A percentile compares a stretch with the other conserved stretches of the same genome.
Evolutionary conservation across 2,329 filamentous ascomycete species (phyloP).

Genomic region (Monosporascus cannonballus): DNA sequence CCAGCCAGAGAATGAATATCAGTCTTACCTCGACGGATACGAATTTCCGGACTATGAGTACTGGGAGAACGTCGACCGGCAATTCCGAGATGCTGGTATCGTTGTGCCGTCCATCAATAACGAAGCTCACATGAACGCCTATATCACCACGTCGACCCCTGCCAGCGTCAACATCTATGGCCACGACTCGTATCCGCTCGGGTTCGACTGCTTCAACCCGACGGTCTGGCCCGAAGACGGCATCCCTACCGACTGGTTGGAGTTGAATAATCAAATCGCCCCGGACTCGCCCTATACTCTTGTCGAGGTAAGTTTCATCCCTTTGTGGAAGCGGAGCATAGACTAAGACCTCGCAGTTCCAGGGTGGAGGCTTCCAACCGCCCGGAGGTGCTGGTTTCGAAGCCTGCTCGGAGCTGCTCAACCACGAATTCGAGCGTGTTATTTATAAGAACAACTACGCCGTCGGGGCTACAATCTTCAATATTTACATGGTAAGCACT

Average conservation of each 20-base stretch:
- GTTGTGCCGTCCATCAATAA: constrained; percentile 71
- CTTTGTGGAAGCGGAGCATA: not conserved
- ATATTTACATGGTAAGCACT: constrained; percentile 62
- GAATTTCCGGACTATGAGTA: constrained; percentile 60
- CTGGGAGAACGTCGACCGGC: constrained; percentile 63
- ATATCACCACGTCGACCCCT: constrained; percentile 51
- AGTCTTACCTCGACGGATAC: constrained; percentile 40
- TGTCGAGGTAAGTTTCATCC: not conserved
- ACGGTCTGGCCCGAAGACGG: constrained; percentile 49
- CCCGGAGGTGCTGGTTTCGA: too few species aligned
- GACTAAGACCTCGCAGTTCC: constrained; percentile 40
- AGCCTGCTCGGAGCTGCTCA: constrained; percentile 42
- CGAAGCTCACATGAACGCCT: constrained; percentile 42
- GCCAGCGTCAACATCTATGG: constrained; percentile 38
- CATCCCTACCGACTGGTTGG: constrained; percentile 49
- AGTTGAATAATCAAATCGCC: constrained; percentile 50
- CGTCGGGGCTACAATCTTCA: constrained; percentile 61
- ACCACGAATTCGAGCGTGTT: constrained; percentile 67
- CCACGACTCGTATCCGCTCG: constrained; percentile 33
- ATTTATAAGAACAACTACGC: constrained; percentile 72
- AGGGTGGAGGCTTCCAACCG: constrained; percentile 64
- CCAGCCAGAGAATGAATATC: constrained; percentile 76
- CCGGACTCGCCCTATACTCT: constrained; percentile 52
- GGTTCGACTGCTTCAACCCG: constrained; percentile 36
- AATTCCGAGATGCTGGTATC: constrained; percentile 60